Evolutionary conservation across 805 yeast species (phyloP), one percentile per base, ranked within the genome.

Genomic region (Candida wancherniae): DNA sequence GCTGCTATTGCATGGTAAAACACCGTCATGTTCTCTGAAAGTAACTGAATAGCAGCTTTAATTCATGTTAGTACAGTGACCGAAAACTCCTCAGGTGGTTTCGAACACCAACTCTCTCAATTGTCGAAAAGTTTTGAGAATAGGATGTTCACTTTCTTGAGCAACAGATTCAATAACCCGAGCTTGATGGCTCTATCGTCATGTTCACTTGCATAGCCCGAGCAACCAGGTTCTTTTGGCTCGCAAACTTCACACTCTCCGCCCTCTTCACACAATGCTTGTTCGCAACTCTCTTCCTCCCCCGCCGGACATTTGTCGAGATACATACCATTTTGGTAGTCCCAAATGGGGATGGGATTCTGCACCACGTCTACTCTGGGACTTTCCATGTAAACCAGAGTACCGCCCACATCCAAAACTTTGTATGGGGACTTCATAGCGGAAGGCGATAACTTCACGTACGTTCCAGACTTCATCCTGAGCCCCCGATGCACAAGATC

Each of bases 401-500:
- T 40, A 1, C 81, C 80, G 42, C 71, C 63, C 1, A 52, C 45
- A 30, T 63, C 67, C 28, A 50, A 58, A 5, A 80, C 65, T 28
- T 62, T 58, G 42, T 47, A 69, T 5, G 58, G 58, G 1, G 75
- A 60, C 7, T 40, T 39, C 33, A 77, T 45, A 23, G 76, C 78
- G 0, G 55, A 47, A 6, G 60, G 64, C 3, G 57, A 36, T 6
- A 81, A 48, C 3, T 59, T 46, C 6, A 78, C 69, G 47, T 54
- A 78, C 35, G 56, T 55, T 0, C 90, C 90, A 27, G 49, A 55
- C 7, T 53, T 47, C 0, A 58, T 63, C 6, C 58, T 50, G 4
- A 73, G 78, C 1, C 85, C 84, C 7, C 47, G 49, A 17, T 59
- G 57, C 23, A 80, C 67, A 29, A 78, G 49, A 0, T 57, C 59